Base-by-base conservation (phyloP, 129 eudicot species). In the Logfia minima region DNA sequence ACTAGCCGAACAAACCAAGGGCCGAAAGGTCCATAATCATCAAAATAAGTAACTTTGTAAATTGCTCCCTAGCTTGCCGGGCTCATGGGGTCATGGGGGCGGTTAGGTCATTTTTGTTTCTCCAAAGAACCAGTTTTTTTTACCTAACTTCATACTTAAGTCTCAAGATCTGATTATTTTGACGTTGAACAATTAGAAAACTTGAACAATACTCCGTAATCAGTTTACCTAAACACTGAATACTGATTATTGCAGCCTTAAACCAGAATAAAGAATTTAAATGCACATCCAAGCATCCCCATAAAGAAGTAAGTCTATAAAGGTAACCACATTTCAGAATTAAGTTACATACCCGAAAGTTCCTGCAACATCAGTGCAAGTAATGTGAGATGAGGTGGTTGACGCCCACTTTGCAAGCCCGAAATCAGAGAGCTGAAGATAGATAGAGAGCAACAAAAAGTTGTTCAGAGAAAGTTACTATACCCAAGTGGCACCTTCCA, bases 371-470 rank as follows among this genome's bases (percentile, higher is more conserved):
- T 89, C 92, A 9, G 81, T 66, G 79, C 85, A 82, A 16, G 75
- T 83, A 67, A 85, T 55, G 62, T 79, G 82, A 70, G 82, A 79
- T 17, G 92, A 87, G 71, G 85, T 81, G 79, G 84, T 72, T 29
- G 92, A 85, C 55, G 86, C 84, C 90, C 86, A 77, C 23, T 85
- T 80, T 6, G 97, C 97, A 82, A 92, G 92, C 43, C 97, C 97
- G 68, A 92, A 92, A 82, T 92, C 97, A 52, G 97, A 88, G 22
- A 92, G 85, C 97, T 92, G 88, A 59, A 64, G 43, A 64, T 23
- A 52, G 3, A 52, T 8, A 66, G 3, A 68, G 31, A 60, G 39
- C 22, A 37, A 55, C 66, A 73, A 53, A 63, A 53, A 31, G 5
- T 37, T 61, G 24, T 66, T 72, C 21, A 56, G 22, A 63, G n/a